Evolutionary conservation across 352 stramenopile genomes (phyloP), one percentile per base, ranked within the genome.

Genomic region (Phytophthora pistaciae): DNA sequence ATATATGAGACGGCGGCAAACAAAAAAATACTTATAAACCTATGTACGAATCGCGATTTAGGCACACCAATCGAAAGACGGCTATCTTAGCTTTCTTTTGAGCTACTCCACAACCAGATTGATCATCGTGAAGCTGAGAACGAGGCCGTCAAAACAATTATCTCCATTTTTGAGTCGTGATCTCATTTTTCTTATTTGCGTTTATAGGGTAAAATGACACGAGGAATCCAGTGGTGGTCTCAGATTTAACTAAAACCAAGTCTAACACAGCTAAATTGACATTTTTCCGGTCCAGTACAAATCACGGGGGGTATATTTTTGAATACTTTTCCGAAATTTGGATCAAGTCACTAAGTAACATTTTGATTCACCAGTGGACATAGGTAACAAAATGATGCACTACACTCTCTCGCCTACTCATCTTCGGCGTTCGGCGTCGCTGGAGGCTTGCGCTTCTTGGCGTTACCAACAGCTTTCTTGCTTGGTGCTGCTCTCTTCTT

Each of bases 311-410:
- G 38, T 46, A 46, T 46, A 46, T n/a, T 46, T 46, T 46, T 46
- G 38, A 46, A n/a, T 46, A 46, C n/a, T 16, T 46, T n/a, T 5
- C 38, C 38, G 38, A 46, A 46, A 46, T 46, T 46, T 46, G 38
- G 38, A 46, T n/a, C 14, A 46, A 46, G 38, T 46, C 38, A 46
- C 38, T 46, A 46, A 46, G 31, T 44, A 55, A 55, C 49, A 56
- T 56, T 56, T 56, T 56, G 49, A 56, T 56, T 56, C 5, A 56
- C 13, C 23, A 36, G 16, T 36, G 49, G 49, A 38, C 49, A 11
- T 31, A 56, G 23, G 49, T 14, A 56, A 56, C 49, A 40, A 36
- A 36, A 36, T 56, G 49, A 56, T 56, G 49, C 49, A 48, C 40
- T 20, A 48, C 40, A 48, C 40, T 48, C 46, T 53, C n/a, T 53